A percentile compares a stretch with the other conserved stretches of the same genome.
Evolutionary conservation across 495 filamentous ascomycete genomes (phyloP).

Genomic region (Patellaria atrata): DNA sequence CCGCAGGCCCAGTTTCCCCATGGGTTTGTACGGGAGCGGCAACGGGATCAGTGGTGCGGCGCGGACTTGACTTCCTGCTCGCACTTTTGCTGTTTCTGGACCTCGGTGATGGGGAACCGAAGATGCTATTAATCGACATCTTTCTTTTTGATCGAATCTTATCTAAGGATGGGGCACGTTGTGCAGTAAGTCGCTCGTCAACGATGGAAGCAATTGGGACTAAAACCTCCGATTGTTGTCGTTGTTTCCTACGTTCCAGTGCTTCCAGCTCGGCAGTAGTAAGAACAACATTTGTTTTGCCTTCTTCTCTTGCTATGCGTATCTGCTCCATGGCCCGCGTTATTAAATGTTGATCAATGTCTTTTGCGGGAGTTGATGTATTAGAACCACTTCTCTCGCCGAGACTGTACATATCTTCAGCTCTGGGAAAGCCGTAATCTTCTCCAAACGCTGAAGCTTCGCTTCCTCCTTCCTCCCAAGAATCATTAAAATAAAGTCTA

Average conservation of each 20-base stretch:
- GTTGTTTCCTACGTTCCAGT: conserved; percentile 8
- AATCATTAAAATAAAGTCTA: conserved; percentile 20
- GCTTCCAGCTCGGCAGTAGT: conserved; percentile 15
- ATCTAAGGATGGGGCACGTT: too few relatives aligned
- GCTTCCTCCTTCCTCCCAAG: conserved; percentile 12
- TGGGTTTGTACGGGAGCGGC: too few relatives aligned
- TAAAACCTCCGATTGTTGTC: conserved; percentile 6
- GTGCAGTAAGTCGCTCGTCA: too few relatives aligned
- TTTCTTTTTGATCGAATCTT: too few relatives aligned
- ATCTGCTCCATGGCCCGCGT: conserved; percentile 17
- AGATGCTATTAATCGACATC: too few relatives aligned
- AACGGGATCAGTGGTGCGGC: too few relatives aligned
- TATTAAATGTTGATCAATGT: conserved; percentile 15
- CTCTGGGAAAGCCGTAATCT: conserved; percentile 15
- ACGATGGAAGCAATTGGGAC: too few relatives aligned
- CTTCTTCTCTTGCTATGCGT: conserved; percentile 13
- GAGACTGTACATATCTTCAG: conserved; percentile 15
- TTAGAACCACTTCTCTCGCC: not conserved
- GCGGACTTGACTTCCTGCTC: too few relatives aligned
- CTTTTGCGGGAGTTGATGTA: conserved; percentile 7
- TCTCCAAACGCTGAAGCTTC: conserved; percentile 16
- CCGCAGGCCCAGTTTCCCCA: too few relatives aligned
- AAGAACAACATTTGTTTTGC: conserved; percentile 13
- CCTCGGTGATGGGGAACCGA: too few relatives aligned
- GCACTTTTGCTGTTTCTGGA: too few relatives aligned